phyloP scores from a whole-genome alignment of 148 eudicot genomes.

The Persicaria maculosa region DNA sequence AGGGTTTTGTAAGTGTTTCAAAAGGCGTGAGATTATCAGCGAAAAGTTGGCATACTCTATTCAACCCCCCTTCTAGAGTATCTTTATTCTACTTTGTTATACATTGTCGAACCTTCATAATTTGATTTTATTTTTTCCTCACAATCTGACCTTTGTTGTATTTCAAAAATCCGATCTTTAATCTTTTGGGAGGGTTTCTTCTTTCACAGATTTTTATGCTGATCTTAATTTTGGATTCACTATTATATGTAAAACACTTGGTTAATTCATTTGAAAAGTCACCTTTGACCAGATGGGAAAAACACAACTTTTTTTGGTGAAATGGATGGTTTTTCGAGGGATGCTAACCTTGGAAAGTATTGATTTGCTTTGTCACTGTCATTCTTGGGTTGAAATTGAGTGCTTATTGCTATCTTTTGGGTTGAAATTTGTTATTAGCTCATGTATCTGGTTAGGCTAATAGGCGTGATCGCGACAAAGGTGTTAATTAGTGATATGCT shows the following conservation, averaged over 20 bases:
- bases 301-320: not conserved
- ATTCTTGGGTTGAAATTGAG: not conserved
- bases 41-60: no score
- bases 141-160: no score
- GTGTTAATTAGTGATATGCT: not conserved
- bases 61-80: no score
- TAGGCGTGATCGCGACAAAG: not conserved
- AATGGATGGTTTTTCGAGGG: conserved; percentile 3
- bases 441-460: not conserved
- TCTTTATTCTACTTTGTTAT: no score
- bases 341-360: conserved; percentile 7
- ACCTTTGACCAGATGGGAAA: not conserved
- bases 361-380: conserved; percentile 5
- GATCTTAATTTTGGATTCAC: not conserved
- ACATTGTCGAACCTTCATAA: no score
- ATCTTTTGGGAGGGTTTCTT: not conserved
- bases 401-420: conserved; percentile 6
- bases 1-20: no score
- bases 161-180: not conserved
- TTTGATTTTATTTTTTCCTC: no score
- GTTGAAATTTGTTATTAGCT: not conserved
- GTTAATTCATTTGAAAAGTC: conserved; percentile 5
- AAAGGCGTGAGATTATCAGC: no score
- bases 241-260: not conserved
- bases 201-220: not conserved